phyloP scores from a whole-genome alignment of 805 yeast species.

The Priceomyces castillae region DNA sequence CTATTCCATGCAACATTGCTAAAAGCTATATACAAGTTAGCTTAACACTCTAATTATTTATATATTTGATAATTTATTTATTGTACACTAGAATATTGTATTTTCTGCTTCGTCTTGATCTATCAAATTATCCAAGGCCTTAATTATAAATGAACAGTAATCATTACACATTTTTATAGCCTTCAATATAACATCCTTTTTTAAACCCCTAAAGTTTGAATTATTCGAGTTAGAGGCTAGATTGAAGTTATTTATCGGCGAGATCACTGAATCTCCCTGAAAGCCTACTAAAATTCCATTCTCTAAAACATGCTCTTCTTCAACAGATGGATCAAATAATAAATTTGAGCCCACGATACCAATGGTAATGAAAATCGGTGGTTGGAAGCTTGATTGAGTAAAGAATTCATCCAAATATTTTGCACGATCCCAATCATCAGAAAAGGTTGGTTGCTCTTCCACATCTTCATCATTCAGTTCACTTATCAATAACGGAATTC shows the following conservation, averaged over 20 bases:
- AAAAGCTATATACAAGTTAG: no score
- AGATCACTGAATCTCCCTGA: conserved; percentile 60
- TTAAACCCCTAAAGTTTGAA: conserved; percentile 54
- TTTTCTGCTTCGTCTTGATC: conserved; percentile 36
- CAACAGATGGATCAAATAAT: conserved; percentile 81
- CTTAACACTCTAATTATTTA: conserved; percentile 1
- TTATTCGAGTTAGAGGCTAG: conserved; percentile 50
- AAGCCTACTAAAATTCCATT: conserved; percentile 77
- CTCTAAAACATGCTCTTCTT: conserved; percentile 85
- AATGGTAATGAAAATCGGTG: conserved; percentile 74
- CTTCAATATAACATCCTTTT: conserved; percentile 44
- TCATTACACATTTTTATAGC: conserved; percentile 57
- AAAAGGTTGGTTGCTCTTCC: conserved; percentile 87
- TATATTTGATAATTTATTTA: not conserved
- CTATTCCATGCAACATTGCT: conserved; percentile 69
- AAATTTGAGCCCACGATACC: conserved; percentile 71
- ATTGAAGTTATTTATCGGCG: conserved; percentile 73
- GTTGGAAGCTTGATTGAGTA: conserved; percentile 42
- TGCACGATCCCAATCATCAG: conserved; percentile 79
- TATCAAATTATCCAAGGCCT: conserved; percentile 52
- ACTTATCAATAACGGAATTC: conserved; percentile 69
- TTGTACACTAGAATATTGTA: conserved; percentile 18
- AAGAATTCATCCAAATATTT: conserved; percentile 40
- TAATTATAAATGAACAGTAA: conserved; percentile 61
- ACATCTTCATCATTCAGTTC: conserved; percentile 67